Base-by-base conservation (phyloP, 257 asterid species). In the Forsythia viridissima region DNA sequence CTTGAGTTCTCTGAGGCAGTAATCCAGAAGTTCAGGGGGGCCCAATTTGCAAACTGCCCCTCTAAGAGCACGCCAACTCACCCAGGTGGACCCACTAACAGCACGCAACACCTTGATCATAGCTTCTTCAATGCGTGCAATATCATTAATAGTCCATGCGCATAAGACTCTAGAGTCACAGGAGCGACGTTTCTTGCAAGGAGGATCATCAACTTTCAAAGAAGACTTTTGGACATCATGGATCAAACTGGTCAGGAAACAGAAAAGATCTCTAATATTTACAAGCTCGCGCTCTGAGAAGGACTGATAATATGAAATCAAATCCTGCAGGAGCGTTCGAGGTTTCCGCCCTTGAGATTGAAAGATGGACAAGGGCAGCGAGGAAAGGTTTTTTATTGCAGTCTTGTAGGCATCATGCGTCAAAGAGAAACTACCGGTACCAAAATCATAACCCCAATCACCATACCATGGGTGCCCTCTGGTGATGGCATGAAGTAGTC, bases 391-490 rank as follows among this genome's bases (percentile, higher is more conserved):
- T 34, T 79, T 81, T 4, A 93, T 85, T 37, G 97, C 97, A 70
- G 66, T 61, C 59, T 79, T 83, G 59, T 92, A 95, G 80, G 91
- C 91, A 39, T 90, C 92, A 20, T 55, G 79, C 38, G 95, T 90
- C 80, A 89, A 76, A 24, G 88, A 92, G 78, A 87, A 95, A 83
- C 99, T 93, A 68, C 99, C 97, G 34, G 99, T 87, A 44, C 97
- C 98, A 79, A 95, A 95, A 83, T 88, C 86, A 84, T 95, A 95
- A 57, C 96, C 99, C 99, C 99, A 95, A 8, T 92, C 91, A 52
- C 99, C 98, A 83, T 95, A 95, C 99, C 99, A 95, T 5, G 99
- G 96, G 72, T 81, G 92, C 34, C 97, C 98, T 80, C 89, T 87
- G 69, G 87, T 84, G 5, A 95, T 91, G 70, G 93, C 91, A 84